Evolutionary conservation across 768 basidiomycete species (phyloP).

Genomic region (Russula sp.): DNA sequence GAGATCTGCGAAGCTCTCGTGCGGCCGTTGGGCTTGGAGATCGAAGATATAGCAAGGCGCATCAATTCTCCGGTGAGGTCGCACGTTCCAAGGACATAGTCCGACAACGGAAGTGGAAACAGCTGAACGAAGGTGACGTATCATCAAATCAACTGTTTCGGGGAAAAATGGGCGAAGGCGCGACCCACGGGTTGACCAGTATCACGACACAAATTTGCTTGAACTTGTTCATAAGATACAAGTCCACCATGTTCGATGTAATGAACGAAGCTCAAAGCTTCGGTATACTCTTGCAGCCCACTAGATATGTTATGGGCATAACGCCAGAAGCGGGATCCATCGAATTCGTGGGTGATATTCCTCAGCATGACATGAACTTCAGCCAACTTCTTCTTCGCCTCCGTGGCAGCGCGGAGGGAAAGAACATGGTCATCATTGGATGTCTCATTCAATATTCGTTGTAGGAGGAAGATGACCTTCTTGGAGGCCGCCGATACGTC

Average conservation of each 20-base stretch:
- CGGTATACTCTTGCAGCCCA: constrained; percentile 93
- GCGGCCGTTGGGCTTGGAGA: constrained; percentile 60
- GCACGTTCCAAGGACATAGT: constrained; percentile 88
- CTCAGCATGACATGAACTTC: constrained; percentile 65
- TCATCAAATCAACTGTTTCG: neutral
- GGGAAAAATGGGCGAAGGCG: neutral
- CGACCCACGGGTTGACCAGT: constrained; percentile 35
- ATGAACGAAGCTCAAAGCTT: constrained; percentile 83
- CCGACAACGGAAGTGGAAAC: constrained; percentile 68
- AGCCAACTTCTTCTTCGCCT: constrained; percentile 52
- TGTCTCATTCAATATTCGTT: constrained; percentile 56
- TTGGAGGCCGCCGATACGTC: constrained; percentile 91
- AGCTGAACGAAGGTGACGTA: constrained; percentile 42
- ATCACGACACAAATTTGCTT: constrained; percentile 53
- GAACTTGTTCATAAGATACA: constrained; percentile 63
- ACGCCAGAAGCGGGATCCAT: constrained; percentile 69
- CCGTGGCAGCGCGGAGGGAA: constrained; percentile 43
- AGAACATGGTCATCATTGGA: constrained; percentile 29
- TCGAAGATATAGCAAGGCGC: constrained; percentile 86
- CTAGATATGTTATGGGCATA: constrained; percentile 69
- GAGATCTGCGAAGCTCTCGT: constrained; percentile 58
- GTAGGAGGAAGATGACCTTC: constrained; percentile 88
- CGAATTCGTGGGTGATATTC: constrained; percentile 53
- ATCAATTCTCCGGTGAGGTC: constrained; percentile 97
- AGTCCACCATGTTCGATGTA: constrained; percentile 68